phyloP scores from a whole-genome alignment of 306 rosid species.

The Ormosia emarginata region DNA sequence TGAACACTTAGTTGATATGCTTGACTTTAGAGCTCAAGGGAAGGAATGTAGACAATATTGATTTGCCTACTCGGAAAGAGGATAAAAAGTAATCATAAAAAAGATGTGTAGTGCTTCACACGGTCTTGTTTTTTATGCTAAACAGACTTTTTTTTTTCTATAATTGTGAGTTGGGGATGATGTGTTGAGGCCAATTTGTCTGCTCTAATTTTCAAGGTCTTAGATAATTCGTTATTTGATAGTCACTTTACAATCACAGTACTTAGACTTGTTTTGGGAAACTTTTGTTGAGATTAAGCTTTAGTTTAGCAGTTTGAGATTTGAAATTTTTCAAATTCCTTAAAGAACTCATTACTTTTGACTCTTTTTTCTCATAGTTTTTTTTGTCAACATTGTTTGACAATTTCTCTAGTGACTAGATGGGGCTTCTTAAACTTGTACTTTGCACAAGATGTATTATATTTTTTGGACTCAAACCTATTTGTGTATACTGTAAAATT shows the following conservation, averaged over 20 bases:
- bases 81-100: background rate
- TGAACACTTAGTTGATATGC: too few relatives aligned
- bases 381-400: too few relatives aligned
- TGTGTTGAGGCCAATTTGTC: background rate
- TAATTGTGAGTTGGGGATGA: background rate
- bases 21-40: background rate
- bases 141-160: background rate
- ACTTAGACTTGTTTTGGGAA: background rate
- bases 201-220: background rate
- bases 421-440: too few relatives aligned
- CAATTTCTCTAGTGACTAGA: too few relatives aligned
- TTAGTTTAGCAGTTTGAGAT: background rate
- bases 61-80: background rate
- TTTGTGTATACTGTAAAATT: too few relatives aligned
- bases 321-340: background rate
- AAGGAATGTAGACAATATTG: background rate
- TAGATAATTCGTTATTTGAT: background rate
- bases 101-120: background rate
- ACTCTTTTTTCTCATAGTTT: background rate
- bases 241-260: background rate
- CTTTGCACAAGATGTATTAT: too few relatives aligned
- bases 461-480: too few relatives aligned
- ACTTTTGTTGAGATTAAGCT: conserved; percentile 1
- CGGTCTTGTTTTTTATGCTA: background rate
- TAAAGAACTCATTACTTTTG: background rate